Evolutionary conservation across 805 yeast genomes (phyloP).

Genomic region (Maudiozyma serrabonitensis): DNA sequence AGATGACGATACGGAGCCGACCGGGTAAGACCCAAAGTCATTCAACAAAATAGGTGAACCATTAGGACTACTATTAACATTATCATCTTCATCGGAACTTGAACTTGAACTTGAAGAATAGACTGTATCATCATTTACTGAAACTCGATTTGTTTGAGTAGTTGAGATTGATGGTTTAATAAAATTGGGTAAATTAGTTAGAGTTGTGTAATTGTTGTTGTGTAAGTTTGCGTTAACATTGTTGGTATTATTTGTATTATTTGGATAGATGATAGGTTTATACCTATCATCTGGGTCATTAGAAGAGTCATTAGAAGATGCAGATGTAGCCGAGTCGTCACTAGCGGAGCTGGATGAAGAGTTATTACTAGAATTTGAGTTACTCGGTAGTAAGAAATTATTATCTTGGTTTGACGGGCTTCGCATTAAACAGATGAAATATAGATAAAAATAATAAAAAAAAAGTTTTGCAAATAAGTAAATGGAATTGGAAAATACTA

Average conservation of each 20-base stretch:
- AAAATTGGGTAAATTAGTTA: neutral
- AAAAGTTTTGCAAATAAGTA: too few relatives aligned
- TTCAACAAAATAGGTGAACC: neutral
- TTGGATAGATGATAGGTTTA: conserved; percentile 28
- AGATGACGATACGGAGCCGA: conserved; percentile 1
- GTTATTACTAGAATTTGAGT: conserved; percentile 10
- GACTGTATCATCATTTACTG: neutral
- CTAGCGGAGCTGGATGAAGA: conserved; percentile 6
- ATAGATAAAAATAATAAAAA: conserved; percentile 13
- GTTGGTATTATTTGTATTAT: conserved; percentile 4
- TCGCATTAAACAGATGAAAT: conserved; percentile 13
- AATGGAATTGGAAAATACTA: too few relatives aligned
- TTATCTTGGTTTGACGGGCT: conserved; percentile 50
- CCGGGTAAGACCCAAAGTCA: neutral
- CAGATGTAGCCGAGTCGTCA: conserved; percentile 6
- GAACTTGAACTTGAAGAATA: neutral
- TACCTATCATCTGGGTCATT: conserved; percentile 38
- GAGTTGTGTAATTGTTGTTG: neutral
- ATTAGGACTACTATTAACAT: conserved; percentile 1
- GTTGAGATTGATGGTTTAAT: conserved; percentile 2
- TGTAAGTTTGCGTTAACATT: conserved; percentile 2
- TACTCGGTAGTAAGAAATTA: conserved; percentile 31
- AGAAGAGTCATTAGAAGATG: conserved; percentile 31
- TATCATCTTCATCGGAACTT: conserved; percentile 1
- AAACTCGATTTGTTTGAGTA: neutral